These are phyloP conservation scores for Filobasidium floriforme DNA, from an alignment of 768 basidiomycete genomes.

Conservation along the genomic window DNA sequence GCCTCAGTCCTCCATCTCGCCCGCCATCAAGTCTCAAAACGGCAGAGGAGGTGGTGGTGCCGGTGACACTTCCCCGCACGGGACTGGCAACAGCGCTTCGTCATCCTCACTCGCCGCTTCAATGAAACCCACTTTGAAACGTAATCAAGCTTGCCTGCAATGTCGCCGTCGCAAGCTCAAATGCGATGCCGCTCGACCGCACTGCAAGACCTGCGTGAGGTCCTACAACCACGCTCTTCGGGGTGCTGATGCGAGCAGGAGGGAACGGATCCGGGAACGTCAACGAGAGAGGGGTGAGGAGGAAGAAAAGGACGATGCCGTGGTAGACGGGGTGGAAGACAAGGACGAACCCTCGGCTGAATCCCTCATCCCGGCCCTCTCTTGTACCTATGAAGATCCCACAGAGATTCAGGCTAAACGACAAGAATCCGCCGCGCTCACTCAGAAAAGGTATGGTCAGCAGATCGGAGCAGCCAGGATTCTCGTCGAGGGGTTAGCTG, in stretches of 20 bases:
- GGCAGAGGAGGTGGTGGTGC: no score
- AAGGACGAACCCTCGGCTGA: constrained; percentile 12
- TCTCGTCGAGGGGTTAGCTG: background rate
- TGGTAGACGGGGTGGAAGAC: background rate
- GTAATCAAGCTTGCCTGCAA: constrained; percentile 43
- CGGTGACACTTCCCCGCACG: no score
- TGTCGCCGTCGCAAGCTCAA: constrained; percentile 43
- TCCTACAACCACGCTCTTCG: constrained; percentile 39
- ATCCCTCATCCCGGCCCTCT: background rate
- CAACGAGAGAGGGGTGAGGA: constrained; percentile 12
- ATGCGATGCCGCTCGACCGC: constrained; percentile 37
- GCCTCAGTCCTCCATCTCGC: no score
- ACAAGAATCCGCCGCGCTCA: constrained; percentile 15
- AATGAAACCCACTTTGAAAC: constrained; percentile 30
- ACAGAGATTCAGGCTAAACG: constrained; percentile 23
- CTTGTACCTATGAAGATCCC: constrained; percentile 9
- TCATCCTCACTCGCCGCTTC: background rate
- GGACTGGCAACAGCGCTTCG: background rate
- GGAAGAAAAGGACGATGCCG: background rate
- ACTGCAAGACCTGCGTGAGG: constrained; percentile 26
- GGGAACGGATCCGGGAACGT: constrained; percentile 10
- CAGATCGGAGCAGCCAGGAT: constrained; percentile 32
- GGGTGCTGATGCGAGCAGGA: constrained; percentile 12
- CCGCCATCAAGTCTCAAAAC: no score
- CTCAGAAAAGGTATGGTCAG: constrained; percentile 30